Evolutionary conservation across 192 early-diverging fungal species (phyloP), one percentile per base, ranked within the genome.

Genomic region (Coemansia reversa): DNA sequence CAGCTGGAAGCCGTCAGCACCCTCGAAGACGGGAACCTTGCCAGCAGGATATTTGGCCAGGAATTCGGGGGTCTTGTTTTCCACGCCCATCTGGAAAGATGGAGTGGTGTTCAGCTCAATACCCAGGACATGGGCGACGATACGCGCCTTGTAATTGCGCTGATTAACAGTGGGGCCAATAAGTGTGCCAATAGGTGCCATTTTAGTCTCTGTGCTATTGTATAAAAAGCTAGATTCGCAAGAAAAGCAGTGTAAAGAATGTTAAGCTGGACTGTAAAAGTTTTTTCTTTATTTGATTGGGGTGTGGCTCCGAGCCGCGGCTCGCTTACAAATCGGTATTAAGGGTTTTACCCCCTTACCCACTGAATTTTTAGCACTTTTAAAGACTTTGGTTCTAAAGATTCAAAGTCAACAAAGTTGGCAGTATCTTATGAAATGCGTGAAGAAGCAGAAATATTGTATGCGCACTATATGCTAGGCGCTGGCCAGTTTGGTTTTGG

Each of bases 1-100:
- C 69, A 91, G 63, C 65, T 70, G 66, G 77, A 88, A 84, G 49
- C 90, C 92, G 45, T 95, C 89, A 69, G 88, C 76, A 62, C 86
- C 85, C 80, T 94, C 95, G 55, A 94, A 95, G 24, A 79, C 88
- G 33, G 96, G 96, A 60, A 94, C 85, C 87, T 96, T 97, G 74
- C 91, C 92, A 55, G 88, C 66, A 30, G 93, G 94, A 87, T 91
- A 97, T 86, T 97, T 98, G 82, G 86, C 86, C 59, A 92, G 74
- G 85, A 86, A 96, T 81, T 90, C 94, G 49, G 87, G 75, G 47
- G 84, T 87, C 84, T 88, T 87, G 87, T 90, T 91, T 84, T 87
- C 84, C 30, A 82, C 84, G 33, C 83, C 85, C 62, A 92, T 74
- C 73, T 85, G 67, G 72, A 93, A 89, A 25, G 69, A 55, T 33